phyloP scores from a whole-genome alignment of 345 rosid genomes.

The Syzygium aqueum region DNA sequence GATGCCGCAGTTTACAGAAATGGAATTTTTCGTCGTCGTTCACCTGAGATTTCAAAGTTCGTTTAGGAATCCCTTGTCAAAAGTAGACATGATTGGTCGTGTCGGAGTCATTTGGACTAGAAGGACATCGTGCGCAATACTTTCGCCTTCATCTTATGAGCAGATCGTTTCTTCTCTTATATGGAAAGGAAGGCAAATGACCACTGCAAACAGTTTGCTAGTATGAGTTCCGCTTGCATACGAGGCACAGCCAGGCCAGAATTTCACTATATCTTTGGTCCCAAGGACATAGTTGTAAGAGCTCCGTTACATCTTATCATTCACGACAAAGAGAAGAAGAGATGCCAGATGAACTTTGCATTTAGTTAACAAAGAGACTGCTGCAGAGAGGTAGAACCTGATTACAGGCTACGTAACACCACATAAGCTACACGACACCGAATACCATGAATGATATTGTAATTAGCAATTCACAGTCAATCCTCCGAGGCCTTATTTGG shows the following conservation, averaged over 20 bases:
- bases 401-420: background rate
- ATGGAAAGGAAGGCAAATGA: background rate
- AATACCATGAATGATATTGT: background rate
- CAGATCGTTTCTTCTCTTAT: background rate
- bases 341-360: background rate
- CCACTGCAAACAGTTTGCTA: background rate
- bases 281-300: background rate
- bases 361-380: background rate
- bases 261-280: background rate
- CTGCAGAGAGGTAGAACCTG: background rate
- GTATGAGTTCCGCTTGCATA: background rate
- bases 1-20: background rate
- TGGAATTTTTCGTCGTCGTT: background rate
- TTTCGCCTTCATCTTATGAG: background rate
- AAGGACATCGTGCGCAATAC: background rate
- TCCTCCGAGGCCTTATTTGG: background rate
- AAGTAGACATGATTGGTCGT: background rate
- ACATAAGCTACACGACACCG: background rate
- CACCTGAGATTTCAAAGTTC: background rate
- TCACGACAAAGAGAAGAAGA: background rate
- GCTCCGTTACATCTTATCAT: background rate
- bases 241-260: background rate
- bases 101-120: background rate
- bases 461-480: background rate
- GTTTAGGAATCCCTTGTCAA: background rate